Conservation (phyloP, 306 rosid genomes). For the Leucaena leucocephala region DNA sequence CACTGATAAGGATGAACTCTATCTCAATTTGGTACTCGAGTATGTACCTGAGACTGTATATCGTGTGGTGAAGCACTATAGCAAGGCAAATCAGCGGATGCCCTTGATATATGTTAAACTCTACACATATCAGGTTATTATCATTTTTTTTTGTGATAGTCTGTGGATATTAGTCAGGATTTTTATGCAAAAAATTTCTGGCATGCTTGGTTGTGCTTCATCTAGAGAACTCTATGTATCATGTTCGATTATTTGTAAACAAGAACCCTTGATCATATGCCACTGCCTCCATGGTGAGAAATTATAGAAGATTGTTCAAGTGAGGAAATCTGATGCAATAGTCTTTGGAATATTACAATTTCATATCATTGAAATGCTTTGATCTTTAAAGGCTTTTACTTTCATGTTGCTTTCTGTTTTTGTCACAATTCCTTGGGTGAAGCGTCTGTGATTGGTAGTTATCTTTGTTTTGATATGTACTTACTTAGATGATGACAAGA, state of each 20-base stretch:
- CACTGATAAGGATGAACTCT: conserved; percentile 70
- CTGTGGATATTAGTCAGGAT: background rate
- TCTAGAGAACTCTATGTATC: background rate
- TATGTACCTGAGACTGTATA: conserved; percentile 59
- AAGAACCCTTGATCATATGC: background rate
- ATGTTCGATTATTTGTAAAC: background rate
- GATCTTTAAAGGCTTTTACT: conserved; percentile 1
- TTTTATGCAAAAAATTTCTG: background rate
- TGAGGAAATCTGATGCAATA: background rate
- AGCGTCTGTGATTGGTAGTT: background rate
- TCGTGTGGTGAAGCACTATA: conserved; percentile 68
- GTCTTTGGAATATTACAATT: background rate
- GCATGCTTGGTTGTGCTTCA: background rate
- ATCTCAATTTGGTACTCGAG: conserved; percentile 58
- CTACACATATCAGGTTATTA: conserved; percentile 65
- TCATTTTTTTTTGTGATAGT: background rate
- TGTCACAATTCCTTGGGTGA: background rate
- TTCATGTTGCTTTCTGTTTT: background rate
- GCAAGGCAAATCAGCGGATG: conserved; percentile 74
- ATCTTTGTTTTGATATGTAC: background rate
- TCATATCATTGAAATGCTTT: background rate
- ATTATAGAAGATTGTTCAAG: background rate
- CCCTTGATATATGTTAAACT: conserved; percentile 75
- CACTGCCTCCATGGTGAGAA: background rate
- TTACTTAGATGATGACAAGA: background rate